phyloP scores from a whole-genome alignment of 2,329 filamentous ascomycete genomes.

The Colletotrichum higginsianum region DNA sequence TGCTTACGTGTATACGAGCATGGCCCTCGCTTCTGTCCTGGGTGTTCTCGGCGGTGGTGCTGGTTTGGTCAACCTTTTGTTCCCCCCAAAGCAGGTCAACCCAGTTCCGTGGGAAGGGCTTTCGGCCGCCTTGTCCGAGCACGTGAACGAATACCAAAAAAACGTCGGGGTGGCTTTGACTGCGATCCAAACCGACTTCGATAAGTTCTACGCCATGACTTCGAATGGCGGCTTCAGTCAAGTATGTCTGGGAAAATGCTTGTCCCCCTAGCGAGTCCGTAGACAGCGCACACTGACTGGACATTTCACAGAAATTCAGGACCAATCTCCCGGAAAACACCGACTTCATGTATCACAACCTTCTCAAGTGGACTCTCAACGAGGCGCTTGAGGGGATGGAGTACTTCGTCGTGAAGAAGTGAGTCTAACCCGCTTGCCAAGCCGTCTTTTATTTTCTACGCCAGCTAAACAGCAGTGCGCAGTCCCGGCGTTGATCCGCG shows the following conservation, averaged over 20 bases:
- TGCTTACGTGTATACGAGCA: neutral
- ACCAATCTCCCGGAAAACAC: conserved; percentile 21
- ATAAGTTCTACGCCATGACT: conserved; percentile 3
- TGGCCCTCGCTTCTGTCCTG: neutral
- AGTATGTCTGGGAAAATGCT: neutral
- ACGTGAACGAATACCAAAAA: conserved; percentile 29
- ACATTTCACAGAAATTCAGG: neutral
- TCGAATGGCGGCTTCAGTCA: conserved; percentile 11
- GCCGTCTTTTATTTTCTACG: too few relatives aligned
- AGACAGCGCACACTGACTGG: too few relatives aligned
- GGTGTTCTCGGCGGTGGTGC: neutral
- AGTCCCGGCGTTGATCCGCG: conserved; percentile 24
- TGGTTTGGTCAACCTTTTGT: conserved; percentile 15
- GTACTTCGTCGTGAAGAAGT: conserved; percentile 33
- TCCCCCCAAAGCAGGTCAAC: neutral
- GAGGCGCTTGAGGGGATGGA: conserved; percentile 11
- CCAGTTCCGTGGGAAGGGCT: conserved; percentile 21
- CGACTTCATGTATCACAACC: conserved; percentile 27
- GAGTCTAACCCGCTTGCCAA: neutral
- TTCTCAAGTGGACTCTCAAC: conserved; percentile 19
- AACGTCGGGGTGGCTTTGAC: conserved; percentile 17
- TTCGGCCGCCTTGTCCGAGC: neutral
- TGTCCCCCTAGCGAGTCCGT: too few relatives aligned
- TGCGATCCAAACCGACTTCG: conserved; percentile 25
- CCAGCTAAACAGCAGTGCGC: neutral